Evolutionary conservation across 768 basidiomycete genomes (phyloP).

Genomic region (Tricholomella constricta): DNA sequence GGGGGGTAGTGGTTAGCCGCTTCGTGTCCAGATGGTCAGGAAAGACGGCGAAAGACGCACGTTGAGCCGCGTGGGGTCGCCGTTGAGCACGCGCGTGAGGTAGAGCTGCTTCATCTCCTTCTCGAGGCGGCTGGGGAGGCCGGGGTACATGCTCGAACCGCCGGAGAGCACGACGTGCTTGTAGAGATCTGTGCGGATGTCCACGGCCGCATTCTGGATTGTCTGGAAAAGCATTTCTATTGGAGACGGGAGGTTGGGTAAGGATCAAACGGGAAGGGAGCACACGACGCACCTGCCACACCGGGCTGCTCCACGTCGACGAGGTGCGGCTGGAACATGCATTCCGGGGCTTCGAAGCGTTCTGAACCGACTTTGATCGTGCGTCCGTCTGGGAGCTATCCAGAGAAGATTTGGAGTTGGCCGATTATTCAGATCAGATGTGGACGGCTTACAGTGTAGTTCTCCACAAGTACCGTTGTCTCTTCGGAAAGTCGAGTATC

Average conservation of each 20-base stretch:
- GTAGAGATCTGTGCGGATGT: conserved; percentile 88
- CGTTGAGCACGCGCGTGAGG: conserved; percentile 82
- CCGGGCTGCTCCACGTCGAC: conserved; percentile 98
- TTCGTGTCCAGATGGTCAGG: neutral
- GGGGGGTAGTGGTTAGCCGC: neutral
- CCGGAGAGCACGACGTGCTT: conserved; percentile 98
- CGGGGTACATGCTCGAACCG: conserved; percentile 98
- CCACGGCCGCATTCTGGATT: conserved; percentile 89
- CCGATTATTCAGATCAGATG: too few relatives aligned
- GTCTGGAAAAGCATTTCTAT: conserved; percentile 98
- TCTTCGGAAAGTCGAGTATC: conserved; percentile 94
- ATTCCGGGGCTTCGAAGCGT: conserved; percentile 98
- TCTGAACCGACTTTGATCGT: conserved; percentile 97
- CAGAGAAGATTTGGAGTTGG: too few relatives aligned
- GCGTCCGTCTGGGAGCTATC: conserved; percentile 93
- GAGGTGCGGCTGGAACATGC: conserved; percentile 99
- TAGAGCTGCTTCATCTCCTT: conserved; percentile 99
- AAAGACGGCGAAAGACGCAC: conserved; percentile 48
- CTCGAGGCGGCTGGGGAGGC: conserved; percentile 93
- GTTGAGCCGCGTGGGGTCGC: conserved; percentile 82
- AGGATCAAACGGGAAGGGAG: neutral
- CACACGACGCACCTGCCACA: conserved; percentile 69
- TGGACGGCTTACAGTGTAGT: conserved; percentile 74
- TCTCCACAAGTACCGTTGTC: conserved; percentile 95
- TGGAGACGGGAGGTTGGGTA: neutral